phyloP scores from a whole-genome alignment of 345 rosid species.

The Pseudoturritis turrita region DNA sequence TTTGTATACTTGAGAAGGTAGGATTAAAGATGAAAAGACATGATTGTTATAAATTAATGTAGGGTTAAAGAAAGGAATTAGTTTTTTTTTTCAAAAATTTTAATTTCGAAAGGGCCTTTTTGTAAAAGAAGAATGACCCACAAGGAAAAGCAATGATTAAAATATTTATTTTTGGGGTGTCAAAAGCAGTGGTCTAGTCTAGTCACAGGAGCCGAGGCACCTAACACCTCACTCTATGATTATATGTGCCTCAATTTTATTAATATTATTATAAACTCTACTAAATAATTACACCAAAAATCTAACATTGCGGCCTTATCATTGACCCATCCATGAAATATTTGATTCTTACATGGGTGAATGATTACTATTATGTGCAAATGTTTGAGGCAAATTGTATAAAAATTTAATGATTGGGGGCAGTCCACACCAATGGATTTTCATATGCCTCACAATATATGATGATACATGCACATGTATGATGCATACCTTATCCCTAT shows the following conservation, averaged over 20 bases:
- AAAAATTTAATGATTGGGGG: constrained; percentile 12
- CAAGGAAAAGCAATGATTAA: constrained; percentile 19
- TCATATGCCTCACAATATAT: not conserved
- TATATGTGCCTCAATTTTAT: not conserved
- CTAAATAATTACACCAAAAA: constrained; percentile 7
- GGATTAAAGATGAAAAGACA: constrained; percentile 30
- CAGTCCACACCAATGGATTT: constrained; percentile 5
- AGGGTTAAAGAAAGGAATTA: constrained; percentile 12
- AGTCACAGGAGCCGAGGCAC: constrained; percentile 34
- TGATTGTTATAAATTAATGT: constrained; percentile 21
- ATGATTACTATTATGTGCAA: constrained; percentile 16
- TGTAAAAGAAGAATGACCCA: constrained; percentile 32
- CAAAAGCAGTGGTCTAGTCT: constrained; percentile 28
- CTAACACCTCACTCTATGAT: constrained; percentile 27
- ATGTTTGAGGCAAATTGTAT: not conserved
- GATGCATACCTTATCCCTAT: constrained; percentile 7
- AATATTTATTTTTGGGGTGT: constrained; percentile 15
- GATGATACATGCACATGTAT: not conserved
- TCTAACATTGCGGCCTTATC: constrained; percentile 30
- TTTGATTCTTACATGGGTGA: constrained; percentile 21
- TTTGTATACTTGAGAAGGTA: constrained; percentile 6
- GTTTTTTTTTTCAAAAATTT: constrained; percentile 7
- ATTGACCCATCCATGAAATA: constrained; percentile 26
- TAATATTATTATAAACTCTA: not conserved
- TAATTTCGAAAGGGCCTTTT: constrained; percentile 23